Conservation (phyloP, 805 yeast genomes). For the Metschnikowia reukaufii region DNA sequence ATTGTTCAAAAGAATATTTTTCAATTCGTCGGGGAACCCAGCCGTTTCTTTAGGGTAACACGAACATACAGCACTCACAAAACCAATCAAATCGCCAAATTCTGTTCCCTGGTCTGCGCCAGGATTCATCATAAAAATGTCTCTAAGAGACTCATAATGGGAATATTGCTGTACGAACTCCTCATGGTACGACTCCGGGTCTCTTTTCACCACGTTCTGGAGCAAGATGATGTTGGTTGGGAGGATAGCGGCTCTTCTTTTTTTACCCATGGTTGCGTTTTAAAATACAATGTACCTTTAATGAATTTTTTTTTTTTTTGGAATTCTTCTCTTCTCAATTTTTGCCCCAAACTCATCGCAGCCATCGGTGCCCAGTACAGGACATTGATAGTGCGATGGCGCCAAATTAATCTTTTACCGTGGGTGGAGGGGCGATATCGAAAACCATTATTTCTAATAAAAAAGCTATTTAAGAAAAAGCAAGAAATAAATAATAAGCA, state of each 20-base stretch:
- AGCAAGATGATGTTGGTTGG: slow-evolving; percentile 89
- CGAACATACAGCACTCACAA: slow-evolving; percentile 85
- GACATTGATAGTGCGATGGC: not conserved
- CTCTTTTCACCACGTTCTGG: slow-evolving; percentile 90
- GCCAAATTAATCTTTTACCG: no score
- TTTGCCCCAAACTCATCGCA: not conserved
- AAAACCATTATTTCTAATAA: no score
- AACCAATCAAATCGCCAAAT: slow-evolving; percentile 82
- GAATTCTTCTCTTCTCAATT: not conserved
- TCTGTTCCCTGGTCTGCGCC: slow-evolving; percentile 40
- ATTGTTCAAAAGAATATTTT: slow-evolving; percentile 63
- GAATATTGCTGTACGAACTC: slow-evolving; percentile 91
- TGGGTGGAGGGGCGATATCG: no score
- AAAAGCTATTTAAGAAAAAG: no score
- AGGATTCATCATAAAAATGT: slow-evolving; percentile 77
- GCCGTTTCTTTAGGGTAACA: slow-evolving; percentile 90
- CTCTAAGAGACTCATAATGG: slow-evolving; percentile 88
- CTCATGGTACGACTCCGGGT: slow-evolving; percentile 90
- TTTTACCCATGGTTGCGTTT: slow-evolving; percentile 84
- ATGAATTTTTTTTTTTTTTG: not conserved
- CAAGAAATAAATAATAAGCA: no score
- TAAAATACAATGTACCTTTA: not conserved
- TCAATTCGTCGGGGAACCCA: slow-evolving; percentile 78
- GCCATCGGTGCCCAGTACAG: not conserved
- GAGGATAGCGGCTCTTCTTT: slow-evolving; percentile 87